Evolutionary conservation across 768 basidiomycete genomes (phyloP).

Genomic region (Amyloporia xantha): DNA sequence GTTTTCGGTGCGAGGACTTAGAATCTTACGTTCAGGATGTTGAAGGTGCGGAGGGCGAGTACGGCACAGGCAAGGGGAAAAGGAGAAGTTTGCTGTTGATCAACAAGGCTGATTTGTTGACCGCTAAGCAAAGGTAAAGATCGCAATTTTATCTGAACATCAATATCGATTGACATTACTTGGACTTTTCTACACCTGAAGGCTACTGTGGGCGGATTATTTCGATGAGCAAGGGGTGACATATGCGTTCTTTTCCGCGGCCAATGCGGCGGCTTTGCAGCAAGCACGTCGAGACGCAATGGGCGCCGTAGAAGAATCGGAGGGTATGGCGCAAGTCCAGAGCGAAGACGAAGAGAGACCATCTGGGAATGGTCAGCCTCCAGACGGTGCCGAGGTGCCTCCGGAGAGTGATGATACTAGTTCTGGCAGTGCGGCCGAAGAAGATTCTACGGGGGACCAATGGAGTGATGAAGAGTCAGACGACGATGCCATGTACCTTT

Average conservation of each 20-base stretch:
- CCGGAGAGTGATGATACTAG: conserved; percentile 12
- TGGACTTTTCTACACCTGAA: too few relatives aligned
- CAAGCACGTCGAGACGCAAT: conserved; percentile 54
- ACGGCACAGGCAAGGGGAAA: conserved; percentile 65
- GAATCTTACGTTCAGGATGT: conserved; percentile 82
- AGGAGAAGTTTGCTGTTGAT: conserved; percentile 78
- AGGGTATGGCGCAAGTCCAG: conserved; percentile 22
- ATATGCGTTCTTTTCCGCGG: conserved; percentile 92
- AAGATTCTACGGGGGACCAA: conserved; percentile 9
- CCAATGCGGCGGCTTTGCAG: conserved; percentile 80
- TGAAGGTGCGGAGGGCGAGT: conserved; percentile 75
- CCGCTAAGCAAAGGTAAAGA: conserved; percentile 72
- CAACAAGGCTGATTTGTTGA: conserved; percentile 94
- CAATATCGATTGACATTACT: neutral
- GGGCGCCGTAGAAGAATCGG: conserved; percentile 22
- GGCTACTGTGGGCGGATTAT: conserved; percentile 86
- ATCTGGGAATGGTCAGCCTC: conserved; percentile 14
- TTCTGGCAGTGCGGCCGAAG: neutral
- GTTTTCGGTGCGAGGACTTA: conserved; percentile 89
- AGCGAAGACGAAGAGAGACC: conserved; percentile 23
- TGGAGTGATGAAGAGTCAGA: conserved; percentile 28
- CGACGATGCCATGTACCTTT: conserved; percentile 16
- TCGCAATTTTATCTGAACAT: too few relatives aligned
- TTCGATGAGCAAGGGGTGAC: conserved; percentile 69
- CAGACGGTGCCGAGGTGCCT: conserved; percentile 24